phyloP scores from a whole-genome alignment of 73 alveolate genomes.

The Paramecium biaurelia region DNA sequence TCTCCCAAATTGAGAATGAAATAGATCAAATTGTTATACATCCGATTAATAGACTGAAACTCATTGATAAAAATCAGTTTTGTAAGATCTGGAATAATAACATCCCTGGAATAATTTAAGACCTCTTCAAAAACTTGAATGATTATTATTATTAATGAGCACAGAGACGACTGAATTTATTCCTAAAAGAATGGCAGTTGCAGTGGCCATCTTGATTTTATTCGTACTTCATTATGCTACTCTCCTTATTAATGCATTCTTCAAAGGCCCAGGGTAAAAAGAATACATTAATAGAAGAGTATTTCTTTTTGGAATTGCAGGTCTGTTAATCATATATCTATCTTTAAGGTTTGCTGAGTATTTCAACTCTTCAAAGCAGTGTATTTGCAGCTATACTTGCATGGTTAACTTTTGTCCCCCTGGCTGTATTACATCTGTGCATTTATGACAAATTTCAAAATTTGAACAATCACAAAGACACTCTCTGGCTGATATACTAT shows the following conservation, averaged over 20 bases:
- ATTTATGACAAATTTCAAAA: not conserved
- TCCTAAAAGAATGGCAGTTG: slow-evolving; percentile 37
- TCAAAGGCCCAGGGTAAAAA: not conserved
- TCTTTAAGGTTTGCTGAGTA: not conserved
- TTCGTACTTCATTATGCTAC: not conserved
- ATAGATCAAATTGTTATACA: not conserved
- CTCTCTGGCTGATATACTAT: not conserved
- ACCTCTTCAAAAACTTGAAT: not conserved
- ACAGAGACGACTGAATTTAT: not conserved
- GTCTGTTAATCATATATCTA: not conserved
- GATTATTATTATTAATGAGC: not conserved
- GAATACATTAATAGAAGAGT: not conserved
- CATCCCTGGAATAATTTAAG: not conserved
- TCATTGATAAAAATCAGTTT: not conserved
- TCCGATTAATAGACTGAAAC: not conserved
- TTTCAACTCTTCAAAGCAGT: not conserved
- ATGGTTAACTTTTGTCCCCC: not conserved
- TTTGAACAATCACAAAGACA: not conserved
- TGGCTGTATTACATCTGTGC: not conserved
- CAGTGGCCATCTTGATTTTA: not conserved
- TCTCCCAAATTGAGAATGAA: not conserved
- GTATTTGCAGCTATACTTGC: slow-evolving; percentile 1
- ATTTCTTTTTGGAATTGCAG: not conserved
- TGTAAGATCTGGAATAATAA: not conserved
- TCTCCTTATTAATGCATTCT: not conserved